Evolutionary conservation across 2,329 filamentous ascomycete genomes (phyloP).

Genomic region (Verticillium longisporum): DNA sequence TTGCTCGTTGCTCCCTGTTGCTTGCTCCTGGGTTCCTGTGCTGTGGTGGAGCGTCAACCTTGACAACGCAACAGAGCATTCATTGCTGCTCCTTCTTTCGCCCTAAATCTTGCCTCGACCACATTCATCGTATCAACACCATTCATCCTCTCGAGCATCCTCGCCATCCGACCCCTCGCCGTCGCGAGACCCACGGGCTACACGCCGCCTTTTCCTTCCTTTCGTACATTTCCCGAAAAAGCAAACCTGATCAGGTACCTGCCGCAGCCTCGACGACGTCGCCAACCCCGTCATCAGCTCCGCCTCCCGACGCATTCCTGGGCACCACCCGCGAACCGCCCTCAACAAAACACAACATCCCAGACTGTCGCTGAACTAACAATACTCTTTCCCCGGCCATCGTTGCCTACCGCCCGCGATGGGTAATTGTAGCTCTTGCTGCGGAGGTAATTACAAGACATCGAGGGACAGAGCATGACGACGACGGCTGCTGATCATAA

Average conservation of each 20-base stretch:
- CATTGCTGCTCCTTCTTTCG: neutral
- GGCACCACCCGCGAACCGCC: neutral
- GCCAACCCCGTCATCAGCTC: neutral
- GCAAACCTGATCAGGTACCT: neutral
- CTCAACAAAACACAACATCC: neutral
- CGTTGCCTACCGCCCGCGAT: conserved; percentile 31
- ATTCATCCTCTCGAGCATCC: neutral
- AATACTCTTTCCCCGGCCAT: neutral
- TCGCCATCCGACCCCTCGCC: neutral
- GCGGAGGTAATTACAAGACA: conserved; percentile 36
- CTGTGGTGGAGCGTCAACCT: neutral
- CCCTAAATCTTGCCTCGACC: neutral
- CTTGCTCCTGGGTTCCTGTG: neutral
- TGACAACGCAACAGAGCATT: neutral
- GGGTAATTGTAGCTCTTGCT: conserved; percentile 58
- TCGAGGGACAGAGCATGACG: neutral
- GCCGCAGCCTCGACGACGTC: neutral
- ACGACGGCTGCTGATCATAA: conserved; percentile 19
- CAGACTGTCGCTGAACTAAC: neutral
- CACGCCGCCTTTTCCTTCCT: neutral
- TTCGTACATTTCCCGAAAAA: neutral
- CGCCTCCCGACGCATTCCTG: neutral
- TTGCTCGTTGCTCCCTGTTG: conserved; percentile 2
- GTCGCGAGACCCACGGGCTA: neutral
- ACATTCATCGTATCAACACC: conserved; percentile 1